Base-by-base conservation (phyloP, 2,329 filamentous ascomycete genomes). In the Ceratocystis cubensis region DNA sequence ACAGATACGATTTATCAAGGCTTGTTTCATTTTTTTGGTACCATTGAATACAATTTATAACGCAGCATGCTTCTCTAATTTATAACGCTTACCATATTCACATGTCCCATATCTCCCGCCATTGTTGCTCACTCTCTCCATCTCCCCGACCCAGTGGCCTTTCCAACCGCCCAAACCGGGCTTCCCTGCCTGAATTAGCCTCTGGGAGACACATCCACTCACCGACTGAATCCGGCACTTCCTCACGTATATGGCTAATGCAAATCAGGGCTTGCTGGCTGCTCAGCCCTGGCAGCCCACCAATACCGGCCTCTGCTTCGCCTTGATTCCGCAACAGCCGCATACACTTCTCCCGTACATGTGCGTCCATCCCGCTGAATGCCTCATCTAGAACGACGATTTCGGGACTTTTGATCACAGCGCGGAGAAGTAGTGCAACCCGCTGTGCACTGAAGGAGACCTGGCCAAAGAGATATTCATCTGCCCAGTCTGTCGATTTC, bases 131-230 rank as follows among this genome's bases (percentile, higher is more conserved):
- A 68, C 84, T 80, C 41, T 78, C 76, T 70, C 75, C 75, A 67
- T 79, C 77, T 69, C 84, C 80, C 41, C 78, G 76, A 65, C 83
- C 79, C 71, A 90, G 73, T 3, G 86, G 84, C 1, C 84, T 84
- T 61, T 82, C 77, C 25, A 90, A 77, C 45, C 78, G 78, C 1
- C 89, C 89, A 71, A 87, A 85, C 65, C 87, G 79, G 8, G 88
- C 85, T 17, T 81, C 75, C 44, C 73, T 71, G 1, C 82, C 82
- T 1, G 84, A 84, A 65, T 87, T 88, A 2, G 87, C 81, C 75
- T 92, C 88, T 0, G 93, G 91, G 37, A 96, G 78, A 73, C 89
- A 92, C 63, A 97, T 80, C 88, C 89, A 97, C 73, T 95, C 85
- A 61, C 90, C 78, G 28, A 96, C 83, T 70, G 86, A 87, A 63